A percentile compares a stretch with the other conserved stretches of the same genome.
These are phyloP conservation scores for Capillidium rhysosporum DNA, from an alignment of 371 early-diverging fungal species.

Conservation along the genomic window DNA sequence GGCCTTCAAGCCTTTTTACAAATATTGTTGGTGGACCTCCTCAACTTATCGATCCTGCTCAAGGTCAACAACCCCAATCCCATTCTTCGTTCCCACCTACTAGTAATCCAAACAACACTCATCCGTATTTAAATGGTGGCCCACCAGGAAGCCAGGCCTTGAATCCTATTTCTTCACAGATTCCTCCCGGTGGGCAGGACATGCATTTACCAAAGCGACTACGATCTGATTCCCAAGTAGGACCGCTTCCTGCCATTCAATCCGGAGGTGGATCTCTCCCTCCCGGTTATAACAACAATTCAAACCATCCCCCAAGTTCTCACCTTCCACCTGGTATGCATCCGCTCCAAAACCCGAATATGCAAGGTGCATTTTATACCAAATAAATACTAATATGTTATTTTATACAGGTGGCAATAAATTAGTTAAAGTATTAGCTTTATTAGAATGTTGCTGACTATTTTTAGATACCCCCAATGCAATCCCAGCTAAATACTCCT, in stretches of 20 bases:
- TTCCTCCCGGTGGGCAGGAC: constrained; percentile 4
- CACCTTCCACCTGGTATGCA: constrained; percentile 8
- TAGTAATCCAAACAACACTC: constrained; percentile 11
- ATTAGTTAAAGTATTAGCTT: neutral
- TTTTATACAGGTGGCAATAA: neutral
- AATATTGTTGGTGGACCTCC: constrained; percentile 20
- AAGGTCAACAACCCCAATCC: constrained; percentile 14
- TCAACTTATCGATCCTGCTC: constrained; percentile 21
- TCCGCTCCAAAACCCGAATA: neutral
- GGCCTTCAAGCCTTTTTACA: constrained; percentile 19
- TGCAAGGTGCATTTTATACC: neutral
- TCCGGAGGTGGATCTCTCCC: constrained; percentile 6
- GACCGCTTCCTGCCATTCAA: constrained; percentile 7
- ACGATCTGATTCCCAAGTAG: constrained; percentile 3
- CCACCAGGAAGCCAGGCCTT: constrained; percentile 6
- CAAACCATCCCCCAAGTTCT: constrained; percentile 5
- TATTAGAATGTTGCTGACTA: neutral
- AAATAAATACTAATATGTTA: neutral
- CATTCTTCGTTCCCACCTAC: constrained; percentile 11
- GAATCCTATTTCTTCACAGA: constrained; percentile 2
- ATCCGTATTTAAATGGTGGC: constrained; percentile 12
- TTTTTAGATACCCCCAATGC: neutral
- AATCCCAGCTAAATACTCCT: neutral
- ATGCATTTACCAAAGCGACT: constrained; percentile 3
- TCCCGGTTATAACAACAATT: constrained; percentile 4